Percentiles rank a stretch among this genome's conserved stretches.
These are phyloP conservation scores for Lipomyces mesembrius DNA, from an alignment of 805 yeast species.

Conservation along the genomic window DNA sequence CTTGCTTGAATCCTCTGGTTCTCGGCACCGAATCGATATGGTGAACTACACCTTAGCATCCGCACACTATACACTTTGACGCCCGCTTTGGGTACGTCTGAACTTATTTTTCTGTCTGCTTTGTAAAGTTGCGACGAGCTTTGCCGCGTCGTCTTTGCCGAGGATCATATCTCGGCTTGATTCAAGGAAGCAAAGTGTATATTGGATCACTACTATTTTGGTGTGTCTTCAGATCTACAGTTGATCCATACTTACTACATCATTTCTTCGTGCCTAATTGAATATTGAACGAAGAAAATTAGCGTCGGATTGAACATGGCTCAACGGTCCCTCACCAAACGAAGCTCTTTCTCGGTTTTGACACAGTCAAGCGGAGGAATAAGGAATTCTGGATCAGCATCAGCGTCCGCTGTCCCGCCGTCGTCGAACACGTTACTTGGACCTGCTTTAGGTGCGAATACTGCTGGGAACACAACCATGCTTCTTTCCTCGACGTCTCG, in stretches of 20 bases:
- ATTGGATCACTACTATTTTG: not conserved
- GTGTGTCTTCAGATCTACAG: not conserved
- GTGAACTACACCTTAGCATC: not conserved
- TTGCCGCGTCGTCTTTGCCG: not conserved
- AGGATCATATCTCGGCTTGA: not conserved
- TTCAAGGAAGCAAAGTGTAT: not conserved
- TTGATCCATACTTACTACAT: not conserved
- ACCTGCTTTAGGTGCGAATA: not conserved
- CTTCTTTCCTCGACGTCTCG: slow-evolving; percentile 6
- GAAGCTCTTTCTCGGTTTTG: slow-evolving; percentile 30
- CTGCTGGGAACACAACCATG: not conserved
- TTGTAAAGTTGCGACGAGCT: not conserved
- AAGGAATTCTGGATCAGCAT: slow-evolving; percentile 14
- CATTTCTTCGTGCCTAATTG: not conserved
- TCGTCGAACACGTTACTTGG: slow-evolving; percentile 1
- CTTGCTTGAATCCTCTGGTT: not conserved
- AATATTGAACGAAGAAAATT: not conserved
- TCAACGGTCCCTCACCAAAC: slow-evolving; percentile 27
- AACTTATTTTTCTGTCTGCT: not conserved
- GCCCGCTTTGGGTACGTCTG: not conserved
- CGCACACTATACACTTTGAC: not conserved
- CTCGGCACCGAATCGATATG: not conserved
- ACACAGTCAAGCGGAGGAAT: slow-evolving; percentile 15
- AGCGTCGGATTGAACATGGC: slow-evolving; percentile 15
- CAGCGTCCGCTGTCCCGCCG: slow-evolving; percentile 13